Evolutionary conservation across 2,329 filamentous ascomycete genomes (phyloP).

Genomic region (Botrytis aclada): DNA sequence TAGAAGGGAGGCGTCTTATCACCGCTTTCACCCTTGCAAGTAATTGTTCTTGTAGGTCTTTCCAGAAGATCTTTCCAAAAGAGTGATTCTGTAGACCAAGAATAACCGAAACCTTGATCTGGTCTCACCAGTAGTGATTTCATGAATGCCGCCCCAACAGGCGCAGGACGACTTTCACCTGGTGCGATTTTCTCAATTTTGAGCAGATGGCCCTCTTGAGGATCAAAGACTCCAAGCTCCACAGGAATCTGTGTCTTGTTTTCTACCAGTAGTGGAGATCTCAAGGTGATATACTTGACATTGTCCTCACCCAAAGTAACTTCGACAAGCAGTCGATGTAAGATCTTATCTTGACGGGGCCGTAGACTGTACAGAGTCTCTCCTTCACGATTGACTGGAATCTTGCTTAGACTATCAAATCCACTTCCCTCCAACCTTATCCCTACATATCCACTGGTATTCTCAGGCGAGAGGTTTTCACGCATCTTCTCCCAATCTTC

Average conservation of each 20-base stretch:
- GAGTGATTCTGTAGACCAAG: constrained; percentile 85
- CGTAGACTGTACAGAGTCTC: constrained; percentile 86
- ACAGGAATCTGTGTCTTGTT: constrained; percentile 97
- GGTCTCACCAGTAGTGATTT: constrained; percentile 86
- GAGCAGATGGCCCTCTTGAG: constrained; percentile 80
- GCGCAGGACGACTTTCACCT: constrained; percentile 83
- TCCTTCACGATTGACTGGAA: constrained; percentile 90
- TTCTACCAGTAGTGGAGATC: constrained; percentile 87
- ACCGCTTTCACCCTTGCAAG: constrained; percentile 81
- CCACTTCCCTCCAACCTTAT: constrained; percentile 88
- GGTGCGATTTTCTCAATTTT: constrained; percentile 98
- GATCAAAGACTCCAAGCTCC: constrained; percentile 87
- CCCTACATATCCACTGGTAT: constrained; percentile 72
- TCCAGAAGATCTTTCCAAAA: constrained; percentile 93
- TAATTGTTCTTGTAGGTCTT: constrained; percentile 78
- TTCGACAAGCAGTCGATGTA: constrained; percentile 89
- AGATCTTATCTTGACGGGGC: constrained; percentile 78
- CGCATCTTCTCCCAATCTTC: constrained; percentile 96
- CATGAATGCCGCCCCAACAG: constrained; percentile 86
- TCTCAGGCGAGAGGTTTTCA: constrained; percentile 85
- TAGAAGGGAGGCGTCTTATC: constrained; percentile 81
- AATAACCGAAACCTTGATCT: constrained; percentile 93
- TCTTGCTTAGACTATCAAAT: constrained; percentile 85
- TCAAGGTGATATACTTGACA: constrained; percentile 95
- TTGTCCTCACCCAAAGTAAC: constrained; percentile 90